These are phyloP conservation scores for Diaporthe eres DNA, from an alignment of 2,329 filamentous ascomycete genomes.

Conservation along the genomic window DNA sequence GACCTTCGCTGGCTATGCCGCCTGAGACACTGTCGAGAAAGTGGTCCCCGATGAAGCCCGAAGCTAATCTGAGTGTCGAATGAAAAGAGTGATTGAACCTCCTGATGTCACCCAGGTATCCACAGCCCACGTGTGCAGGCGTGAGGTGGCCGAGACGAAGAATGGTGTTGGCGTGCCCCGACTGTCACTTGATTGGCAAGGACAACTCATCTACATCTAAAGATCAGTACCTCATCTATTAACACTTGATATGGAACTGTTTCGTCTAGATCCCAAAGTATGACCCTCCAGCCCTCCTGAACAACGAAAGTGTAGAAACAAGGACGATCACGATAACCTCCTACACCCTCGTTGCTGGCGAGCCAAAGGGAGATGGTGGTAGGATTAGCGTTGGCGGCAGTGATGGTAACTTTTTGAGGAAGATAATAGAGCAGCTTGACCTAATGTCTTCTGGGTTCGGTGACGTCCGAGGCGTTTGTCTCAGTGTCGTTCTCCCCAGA, in stretches of 20 bases:
- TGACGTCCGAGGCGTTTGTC: neutral
- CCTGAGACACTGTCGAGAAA: neutral
- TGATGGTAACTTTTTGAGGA: neutral
- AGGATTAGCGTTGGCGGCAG: neutral
- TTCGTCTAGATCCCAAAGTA: neutral
- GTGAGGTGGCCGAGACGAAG: neutral
- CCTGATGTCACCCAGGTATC: neutral
- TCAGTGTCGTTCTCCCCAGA: neutral
- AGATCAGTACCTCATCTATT: neutral
- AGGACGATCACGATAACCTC: neutral
- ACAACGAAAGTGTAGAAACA: neutral
- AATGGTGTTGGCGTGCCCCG: neutral
- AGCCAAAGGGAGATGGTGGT: neutral
- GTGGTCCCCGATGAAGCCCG: constrained; percentile 1
- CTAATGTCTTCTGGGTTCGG: neutral
- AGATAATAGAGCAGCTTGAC: too few relatives aligned
- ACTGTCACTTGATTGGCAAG: neutral
- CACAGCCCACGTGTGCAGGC: neutral
- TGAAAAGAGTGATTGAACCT: neutral
- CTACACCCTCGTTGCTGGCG: neutral
- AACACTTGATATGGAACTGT: neutral
- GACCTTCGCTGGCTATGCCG: neutral
- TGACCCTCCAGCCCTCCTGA: neutral
- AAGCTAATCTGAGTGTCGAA: neutral
- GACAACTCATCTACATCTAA: neutral